Base-by-base conservation (phyloP, 495 filamentous ascomycete species). In the Extremus antarcticus region DNA sequence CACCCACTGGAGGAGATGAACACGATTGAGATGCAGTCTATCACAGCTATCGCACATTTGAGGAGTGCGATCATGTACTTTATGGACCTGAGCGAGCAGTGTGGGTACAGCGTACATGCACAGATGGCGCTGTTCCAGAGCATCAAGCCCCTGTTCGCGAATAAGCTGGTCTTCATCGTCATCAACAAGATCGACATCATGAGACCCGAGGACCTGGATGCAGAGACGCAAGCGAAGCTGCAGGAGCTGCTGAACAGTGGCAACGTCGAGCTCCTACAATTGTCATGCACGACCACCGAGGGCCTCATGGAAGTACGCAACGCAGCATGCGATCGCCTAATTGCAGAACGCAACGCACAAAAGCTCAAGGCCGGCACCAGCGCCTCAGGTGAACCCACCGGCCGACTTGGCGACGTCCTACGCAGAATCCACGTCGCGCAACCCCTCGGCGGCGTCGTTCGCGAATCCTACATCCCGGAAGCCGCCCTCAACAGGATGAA, bases 1-100 rank as follows among this genome's bases (percentile, higher is more conserved):
- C 94, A 98, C 68, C 94, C 92, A 15, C 78, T 98, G 10, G 94
- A 97, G 71, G 92, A 98, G 73, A 98, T 98, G 92, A 98, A 97
- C 73, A 96, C 92, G 10, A 98, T 98, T 68, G 94, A 98, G 71
- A 96, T 97, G 90, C 92, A 89, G 69, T 90, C 85, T 16, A 96
- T 98, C 58, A 96, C 91, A 13, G 92, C 92, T 10, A 94, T 98
- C 71, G 92, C 92, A 43, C 92, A 98, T 77, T 74, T 98, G 55
- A 82, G 92, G 48, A 90, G 88, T 25, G 90, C 90, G 22, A 90
- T 97, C 54, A 74, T 95, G 52, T 98, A 96, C 71, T 98, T 98
- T 71, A 95, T 98, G 82, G 92, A 97, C 73, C 78, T 97, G 55
- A 92, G 87, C 17, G 94, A 97, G 73, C 90, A 96, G 74, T 98